phyloP scores from a whole-genome alignment of 2,329 filamentous ascomycete genomes.

The Aspergillus oerlinghausenensis region DNA sequence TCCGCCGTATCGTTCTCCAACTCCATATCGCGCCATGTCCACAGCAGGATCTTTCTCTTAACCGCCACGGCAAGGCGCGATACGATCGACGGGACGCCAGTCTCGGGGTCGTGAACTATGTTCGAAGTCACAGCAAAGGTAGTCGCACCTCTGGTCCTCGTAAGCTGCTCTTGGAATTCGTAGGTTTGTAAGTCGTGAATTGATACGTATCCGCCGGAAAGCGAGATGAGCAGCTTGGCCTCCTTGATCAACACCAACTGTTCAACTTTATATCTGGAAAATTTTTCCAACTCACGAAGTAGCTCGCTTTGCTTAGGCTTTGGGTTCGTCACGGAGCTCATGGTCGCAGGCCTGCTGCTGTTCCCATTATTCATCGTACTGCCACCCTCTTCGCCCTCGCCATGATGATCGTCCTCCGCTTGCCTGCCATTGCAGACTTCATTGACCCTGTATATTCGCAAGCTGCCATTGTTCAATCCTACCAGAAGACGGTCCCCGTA shows the following conservation, averaged over 20 bases:
- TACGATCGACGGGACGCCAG: conserved; percentile 87
- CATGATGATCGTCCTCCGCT: conserved; percentile 26
- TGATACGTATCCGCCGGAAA: conserved; percentile 85
- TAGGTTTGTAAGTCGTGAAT: conserved; percentile 87
- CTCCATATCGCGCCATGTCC: conserved; percentile 97
- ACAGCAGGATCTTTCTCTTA: conserved; percentile 82
- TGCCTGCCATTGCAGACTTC: conserved; percentile 47
- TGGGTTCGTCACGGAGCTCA: conserved; percentile 6
- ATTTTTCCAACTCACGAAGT: conserved; percentile 87
- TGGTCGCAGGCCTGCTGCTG: conserved; percentile 3
- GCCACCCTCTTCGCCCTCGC: conserved; percentile 10
- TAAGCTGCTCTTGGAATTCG: conserved; percentile 71
- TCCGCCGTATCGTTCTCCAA: conserved; percentile 68
- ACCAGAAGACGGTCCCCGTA: conserved; percentile 91
- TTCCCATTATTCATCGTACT: conserved; percentile 12
- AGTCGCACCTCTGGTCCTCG: conserved; percentile 80
- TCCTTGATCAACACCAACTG: conserved; percentile 96
- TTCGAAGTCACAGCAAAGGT: conserved; percentile 93
- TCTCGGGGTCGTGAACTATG: conserved; percentile 82
- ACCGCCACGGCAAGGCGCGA: conserved; percentile 87
- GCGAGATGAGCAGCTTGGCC: conserved; percentile 81
- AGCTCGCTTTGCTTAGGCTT: conserved; percentile 67
- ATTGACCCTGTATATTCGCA: conserved; percentile 90
- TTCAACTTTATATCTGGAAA: conserved; percentile 83
- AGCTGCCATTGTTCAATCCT: conserved; percentile 80